Base-by-base conservation (phyloP, 2,329 filamentous ascomycete genomes). In the Furcasterigmium sp. region DNA sequence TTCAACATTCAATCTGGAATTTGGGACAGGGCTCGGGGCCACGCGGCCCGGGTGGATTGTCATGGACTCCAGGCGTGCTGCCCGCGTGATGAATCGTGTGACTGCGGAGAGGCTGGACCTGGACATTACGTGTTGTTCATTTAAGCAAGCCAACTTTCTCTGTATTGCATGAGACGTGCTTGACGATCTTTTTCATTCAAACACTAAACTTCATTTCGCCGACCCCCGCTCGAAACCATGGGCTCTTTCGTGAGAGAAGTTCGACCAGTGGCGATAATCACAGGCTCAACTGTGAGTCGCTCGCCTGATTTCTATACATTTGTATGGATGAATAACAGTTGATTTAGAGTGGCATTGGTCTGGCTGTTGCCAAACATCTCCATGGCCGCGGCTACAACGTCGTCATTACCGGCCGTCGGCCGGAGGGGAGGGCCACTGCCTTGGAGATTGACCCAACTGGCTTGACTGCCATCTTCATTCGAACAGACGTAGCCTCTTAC, bases 341-440 rank as follows among this genome's bases (percentile, higher is more conserved):
- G n/a, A n/a, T n/a, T n/a, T n/a, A 74, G 70, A 71, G 68, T 8
- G 72, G 70, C 10, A 73, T 75, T 39, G 70, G 70, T 23, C 54
- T 58, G 28, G 66, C 65, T 43, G 53, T 75, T 3, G 59, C 65
- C 19, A 59, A 56, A 25, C 42, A 52, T 28, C 53, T 59, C 5
- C 50, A 52, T 38, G 32, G 41, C 18, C 50, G 50, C 43, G 51
- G 50, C n/a, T 61, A 57, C 53, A 45, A 47, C 6, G 60, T 69
- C 8, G 65, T 60, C 7, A 46, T 68, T 25, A 53, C 66, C 21
- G 71, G 42, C 2, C 42, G 42, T 13, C 26, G 42, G 18, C 25
- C 37, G 10, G 37, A 67, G 34, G 63, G 69, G 38, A 59, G 62
- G 23, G 46, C 41, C 14, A 53, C 52, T 23, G 48, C 51, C 9